A percentile compares a stretch with the other conserved stretches of the same genome.
phyloP scores from a whole-genome alignment of 192 early-diverging fungal species.

The Funneliformis mosseae region DNA sequence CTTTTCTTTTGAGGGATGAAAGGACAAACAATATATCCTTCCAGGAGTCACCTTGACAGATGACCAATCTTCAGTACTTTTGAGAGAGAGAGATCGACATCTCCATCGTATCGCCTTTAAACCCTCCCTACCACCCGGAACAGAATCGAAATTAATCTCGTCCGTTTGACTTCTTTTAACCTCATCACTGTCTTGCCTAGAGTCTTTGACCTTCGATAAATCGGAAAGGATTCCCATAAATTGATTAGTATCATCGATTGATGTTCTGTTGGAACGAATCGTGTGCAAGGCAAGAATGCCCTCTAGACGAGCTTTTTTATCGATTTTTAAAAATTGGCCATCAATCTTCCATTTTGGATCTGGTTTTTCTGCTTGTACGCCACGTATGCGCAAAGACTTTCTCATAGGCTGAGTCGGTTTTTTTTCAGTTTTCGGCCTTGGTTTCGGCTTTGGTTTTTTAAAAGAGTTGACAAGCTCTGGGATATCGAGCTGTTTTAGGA shows the following conservation, averaged over 20 bases:
- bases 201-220: neutral
- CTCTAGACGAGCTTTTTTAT: neutral
- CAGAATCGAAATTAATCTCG: conserved; percentile 24
- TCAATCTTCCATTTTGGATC: conserved; percentile 25
- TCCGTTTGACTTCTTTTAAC: conserved; percentile 24
- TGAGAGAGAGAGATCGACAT: neutral
- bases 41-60: conserved; percentile 55
- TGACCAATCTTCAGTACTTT: conserved; percentile 38
- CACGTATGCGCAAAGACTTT: conserved; percentile 24
- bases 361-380: conserved; percentile 2
- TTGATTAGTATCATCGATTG: neutral
- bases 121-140: conserved; percentile 36
- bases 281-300: conserved; percentile 7
- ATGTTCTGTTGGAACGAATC: neutral
- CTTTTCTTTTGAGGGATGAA: conserved; percentile 59
- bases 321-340: conserved; percentile 3
- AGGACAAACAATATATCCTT: conserved; percentile 49
- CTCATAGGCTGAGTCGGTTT: conserved; percentile 5
- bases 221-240: neutral
- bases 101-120: conserved; percentile 25
- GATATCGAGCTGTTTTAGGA: conserved; percentile 39
- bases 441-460: conserved; percentile 4
- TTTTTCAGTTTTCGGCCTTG: conserved; percentile 27
- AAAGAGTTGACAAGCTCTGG: conserved; percentile 22
- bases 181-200: neutral